These are phyloP conservation scores for Cladophialophora psammophila DNA, from an alignment of 2,329 filamentous ascomycete genomes.

Conservation along the genomic window DNA sequence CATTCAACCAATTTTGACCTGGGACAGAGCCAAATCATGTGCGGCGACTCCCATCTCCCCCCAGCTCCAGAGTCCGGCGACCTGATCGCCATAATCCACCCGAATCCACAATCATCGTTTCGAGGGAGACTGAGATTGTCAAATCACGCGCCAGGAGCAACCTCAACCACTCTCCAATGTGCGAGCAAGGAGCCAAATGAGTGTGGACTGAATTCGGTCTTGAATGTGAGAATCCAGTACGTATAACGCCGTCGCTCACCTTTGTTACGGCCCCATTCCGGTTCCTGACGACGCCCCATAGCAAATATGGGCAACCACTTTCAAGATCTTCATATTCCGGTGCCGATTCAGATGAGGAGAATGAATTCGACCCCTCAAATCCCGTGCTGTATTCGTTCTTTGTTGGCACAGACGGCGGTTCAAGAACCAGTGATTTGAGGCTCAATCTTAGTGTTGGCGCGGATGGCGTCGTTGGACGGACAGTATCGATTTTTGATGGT, in stretches of 20 bases:
- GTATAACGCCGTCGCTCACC: constrained; percentile 3
- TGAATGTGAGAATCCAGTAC: constrained; percentile 35
- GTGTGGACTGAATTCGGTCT: not conserved
- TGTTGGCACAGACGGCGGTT: constrained; percentile 11
- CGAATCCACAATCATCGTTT: constrained; percentile 32
- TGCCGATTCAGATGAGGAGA: constrained; percentile 5
- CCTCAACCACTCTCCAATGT: constrained; percentile 30
- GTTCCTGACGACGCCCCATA: not conserved
- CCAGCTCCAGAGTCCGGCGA: constrained; percentile 38
- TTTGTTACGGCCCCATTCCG: not conserved
- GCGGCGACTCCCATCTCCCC: constrained; percentile 36
- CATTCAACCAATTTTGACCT: not conserved
- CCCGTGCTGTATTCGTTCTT: constrained; percentile 38
- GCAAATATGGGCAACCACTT: constrained; percentile 35
- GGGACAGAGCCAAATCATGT: constrained; percentile 16
- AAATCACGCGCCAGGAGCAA: constrained; percentile 28
- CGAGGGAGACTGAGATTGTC: constrained; percentile 31
- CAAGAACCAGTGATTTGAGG: constrained; percentile 15
- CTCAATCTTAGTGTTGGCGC: constrained; percentile 40
- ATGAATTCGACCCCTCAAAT: constrained; percentile 19
- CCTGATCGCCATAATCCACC: constrained; percentile 40
- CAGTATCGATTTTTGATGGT: constrained; percentile 34
- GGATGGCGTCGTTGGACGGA: constrained; percentile 38
- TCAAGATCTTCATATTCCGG: constrained; percentile 13
- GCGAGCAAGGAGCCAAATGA: not conserved